Evolutionary conservation across 2,329 filamentous ascomycete genomes (phyloP), one percentile per base, ranked within the genome.

Genomic region (Sporothrix phasma): DNA sequence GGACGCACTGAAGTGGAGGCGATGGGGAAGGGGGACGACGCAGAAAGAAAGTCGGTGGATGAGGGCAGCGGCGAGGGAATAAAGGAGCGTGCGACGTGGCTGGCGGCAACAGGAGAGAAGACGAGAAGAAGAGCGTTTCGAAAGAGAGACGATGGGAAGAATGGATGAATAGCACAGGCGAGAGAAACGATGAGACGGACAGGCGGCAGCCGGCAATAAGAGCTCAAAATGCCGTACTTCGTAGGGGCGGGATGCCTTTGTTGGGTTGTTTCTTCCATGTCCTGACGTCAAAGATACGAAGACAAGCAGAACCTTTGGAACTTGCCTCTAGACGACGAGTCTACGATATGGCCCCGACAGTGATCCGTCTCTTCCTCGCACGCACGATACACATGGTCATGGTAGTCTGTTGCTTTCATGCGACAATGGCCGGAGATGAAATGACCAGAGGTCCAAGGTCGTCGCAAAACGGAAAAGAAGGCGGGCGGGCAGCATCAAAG

Each of bases 21-120:
- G 22, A 47, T 51, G 34, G 45, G 15, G 46, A 45, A 39, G 39
- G 39, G n/a, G 24, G 13, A n/a, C 24, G 26, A 59, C 31, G 56
- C 24, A 59, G 39, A 43, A 45, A 26, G 37, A 58, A 45, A 29
- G 39, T n/a, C 56, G 45, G 39, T 31, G 56, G 56, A 41, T 41
- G 53, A 43, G 39, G 39, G 24, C 43, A 47, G 19, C 43, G 43
- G 24, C 43, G 59, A 61, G 46, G 43, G 59, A 51, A 51, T 62
- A 26, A 53, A 53, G 60, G 46, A 53, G 60, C 46, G 59, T 62
- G 46, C 47, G 46, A 54, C 34, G 60, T 61, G 45, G 59, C 59
- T 61, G 37, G 47, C 34, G 37, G 46, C 34, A 15, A 41, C 46
- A 43, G 34, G 60, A 37, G 31, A 29, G 29, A 37, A 45, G 24